Percentiles rank a stretch among this genome's conserved stretches.
Evolutionary conservation across 257 asterid species (phyloP).

Genomic region (Solanum chiquidenum): DNA sequence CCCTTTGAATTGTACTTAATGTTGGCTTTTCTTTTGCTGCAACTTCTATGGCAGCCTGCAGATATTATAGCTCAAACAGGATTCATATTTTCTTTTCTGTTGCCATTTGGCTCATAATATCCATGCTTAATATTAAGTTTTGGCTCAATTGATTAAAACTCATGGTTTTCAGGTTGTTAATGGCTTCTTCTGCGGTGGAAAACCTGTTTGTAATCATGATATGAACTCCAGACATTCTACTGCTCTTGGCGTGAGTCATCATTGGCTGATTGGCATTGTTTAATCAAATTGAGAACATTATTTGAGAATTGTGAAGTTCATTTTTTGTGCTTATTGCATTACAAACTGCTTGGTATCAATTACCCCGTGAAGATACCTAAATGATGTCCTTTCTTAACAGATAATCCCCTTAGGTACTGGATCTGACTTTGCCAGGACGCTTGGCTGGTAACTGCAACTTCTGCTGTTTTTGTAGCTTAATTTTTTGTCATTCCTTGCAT

Average conservation of each 20-base stretch:
- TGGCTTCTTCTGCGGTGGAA: slow-evolving; percentile 80
- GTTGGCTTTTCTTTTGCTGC: neutral
- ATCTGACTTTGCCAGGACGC: slow-evolving; percentile 87
- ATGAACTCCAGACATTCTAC: slow-evolving; percentile 32
- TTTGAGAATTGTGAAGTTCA: slow-evolving; percentile 3
- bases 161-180: slow-evolving; percentile 57
- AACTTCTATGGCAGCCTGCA: neutral
- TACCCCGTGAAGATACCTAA: slow-evolving; percentile 5
- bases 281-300: neutral
- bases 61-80: neutral
- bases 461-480: slow-evolving; percentile 6
- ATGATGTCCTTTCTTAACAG: slow-evolving; percentile 37
- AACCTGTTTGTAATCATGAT: slow-evolving; percentile 50
- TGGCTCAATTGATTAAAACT: neutral
- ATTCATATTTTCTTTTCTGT: neutral
- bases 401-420: slow-evolving; percentile 92
- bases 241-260: slow-evolving; percentile 78
- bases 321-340: slow-evolving; percentile 1
- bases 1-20: neutral
- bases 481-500: slow-evolving; percentile 4
- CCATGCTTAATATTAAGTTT: neutral
- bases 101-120: neutral
- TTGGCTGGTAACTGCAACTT: slow-evolving; percentile 62
- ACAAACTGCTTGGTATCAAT: slow-evolving; percentile 2
- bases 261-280: neutral